Evolutionary conservation across 257 asterid species (phyloP).

Genomic region (Jacaranda mimosifolia): DNA sequence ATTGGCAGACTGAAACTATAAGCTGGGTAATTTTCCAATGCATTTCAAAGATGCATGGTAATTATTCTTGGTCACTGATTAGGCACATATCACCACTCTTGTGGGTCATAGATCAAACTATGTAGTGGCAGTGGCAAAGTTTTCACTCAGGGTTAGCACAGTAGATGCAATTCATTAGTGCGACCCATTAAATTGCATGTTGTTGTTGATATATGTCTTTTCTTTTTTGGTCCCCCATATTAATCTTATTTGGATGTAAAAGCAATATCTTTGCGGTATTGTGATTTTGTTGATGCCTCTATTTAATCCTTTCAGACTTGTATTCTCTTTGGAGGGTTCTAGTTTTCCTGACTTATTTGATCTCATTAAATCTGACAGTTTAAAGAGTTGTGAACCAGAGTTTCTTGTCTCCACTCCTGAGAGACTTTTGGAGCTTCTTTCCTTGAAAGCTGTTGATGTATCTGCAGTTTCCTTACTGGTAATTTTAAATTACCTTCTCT

Average conservation of each 20-base stretch:
- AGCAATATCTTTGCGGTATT: background rate
- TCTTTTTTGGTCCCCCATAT: background rate
- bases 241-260: background rate
- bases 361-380: slow-evolving; percentile 51
- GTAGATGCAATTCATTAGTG: background rate
- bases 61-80: background rate
- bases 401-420: slow-evolving; percentile 82
- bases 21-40: slow-evolving; percentile 1
- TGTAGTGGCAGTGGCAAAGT: background rate
- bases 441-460: slow-evolving; percentile 66
- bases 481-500: slow-evolving; percentile 28
- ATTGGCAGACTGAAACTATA: slow-evolving; percentile 11
- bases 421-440: slow-evolving; percentile 80
- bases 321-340: background rate
- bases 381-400: slow-evolving; percentile 82
- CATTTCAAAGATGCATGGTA: slow-evolving; percentile 11
- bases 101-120: background rate
- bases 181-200: slow-evolving; percentile 9
- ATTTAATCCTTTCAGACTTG: background rate
- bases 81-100: background rate
- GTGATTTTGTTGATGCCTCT: background rate
- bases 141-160: background rate
- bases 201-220: background rate
- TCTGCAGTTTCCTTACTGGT: slow-evolving; percentile 86
- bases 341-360: background rate